These are phyloP conservation scores for Diaporthe destruens DNA, from an alignment of 2,329 filamentous ascomycete genomes.

Conservation along the genomic window DNA sequence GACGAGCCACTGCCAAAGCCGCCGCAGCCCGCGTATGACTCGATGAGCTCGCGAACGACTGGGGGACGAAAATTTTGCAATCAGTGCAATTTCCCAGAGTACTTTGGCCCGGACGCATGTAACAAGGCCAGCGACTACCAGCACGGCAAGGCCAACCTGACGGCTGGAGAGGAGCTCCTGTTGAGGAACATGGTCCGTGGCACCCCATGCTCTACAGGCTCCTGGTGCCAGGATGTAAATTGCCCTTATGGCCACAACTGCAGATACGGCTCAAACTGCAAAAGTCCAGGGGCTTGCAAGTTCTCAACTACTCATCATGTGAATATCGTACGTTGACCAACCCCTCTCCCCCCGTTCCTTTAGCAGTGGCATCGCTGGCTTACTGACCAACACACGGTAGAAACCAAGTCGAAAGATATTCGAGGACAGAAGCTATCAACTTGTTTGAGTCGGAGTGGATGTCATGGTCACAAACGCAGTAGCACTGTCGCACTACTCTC, in stretches of 20 bases:
- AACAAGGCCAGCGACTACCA: background rate
- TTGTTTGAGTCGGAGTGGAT: background rate
- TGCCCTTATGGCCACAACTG: background rate
- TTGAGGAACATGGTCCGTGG: background rate
- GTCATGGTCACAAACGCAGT: background rate
- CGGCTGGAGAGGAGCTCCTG: background rate
- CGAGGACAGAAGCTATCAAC: background rate
- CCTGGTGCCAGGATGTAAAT: background rate
- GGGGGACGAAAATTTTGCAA: background rate
- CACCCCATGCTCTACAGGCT: background rate
- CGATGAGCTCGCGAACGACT: too few species aligned
- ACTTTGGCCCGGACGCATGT: background rate
- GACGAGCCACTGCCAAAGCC: background rate
- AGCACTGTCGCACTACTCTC: background rate
- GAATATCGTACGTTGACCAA: background rate
- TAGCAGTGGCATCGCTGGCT: background rate
- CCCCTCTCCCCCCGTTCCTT: background rate
- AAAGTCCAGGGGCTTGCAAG: background rate
- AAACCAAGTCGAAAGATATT: background rate
- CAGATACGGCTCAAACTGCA: background rate
- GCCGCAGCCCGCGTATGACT: background rate
- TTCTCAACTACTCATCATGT: slow-evolving; percentile 4
- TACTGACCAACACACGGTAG: background rate
- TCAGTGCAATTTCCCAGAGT: slow-evolving; percentile 6
- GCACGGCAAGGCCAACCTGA: background rate